Base-by-base conservation (phyloP, 345 rosid genomes). In the Heritiera littoralis region DNA sequence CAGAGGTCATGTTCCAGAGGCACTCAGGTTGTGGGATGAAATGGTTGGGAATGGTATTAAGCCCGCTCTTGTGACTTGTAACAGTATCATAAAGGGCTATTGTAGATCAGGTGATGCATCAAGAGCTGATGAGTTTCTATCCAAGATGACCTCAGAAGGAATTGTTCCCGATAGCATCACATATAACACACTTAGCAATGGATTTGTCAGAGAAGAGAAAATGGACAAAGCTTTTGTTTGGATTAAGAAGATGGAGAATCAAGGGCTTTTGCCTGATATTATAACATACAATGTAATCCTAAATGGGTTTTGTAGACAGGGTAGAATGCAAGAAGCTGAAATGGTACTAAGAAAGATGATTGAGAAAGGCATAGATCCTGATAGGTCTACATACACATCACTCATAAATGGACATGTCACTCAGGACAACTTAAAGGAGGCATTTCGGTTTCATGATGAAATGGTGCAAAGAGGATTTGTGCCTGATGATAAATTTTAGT, bases 401-500 rank as follows among this genome's bases (percentile, higher is more conserved):
- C 80, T 94, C 85, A 94, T 91, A 78, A 92, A 92, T 86, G 97
- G 98, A 51, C 87, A 87, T 81, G 97, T 90, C 73, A 82, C 84
- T 51, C 91, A 82, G 70, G 93, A 91, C 79, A 91, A 90, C 86
- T 85, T 94, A 81, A 89, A 86, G 45, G 95, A 86, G 75, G 98
- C 98, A 52, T 94, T 94, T 87, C 85, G 89, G 54, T 89, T 88
- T 76, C 98, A 94, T 78, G 90, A 91, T 77, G 95, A 94, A 86
- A 94, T 94, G 97, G 78, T 94, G 75, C 89, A 78, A 74, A 89
- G 90, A 79, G 97, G 98, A 11, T 88, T 94, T 81, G 89, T 88
- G 69, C 98, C 95, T 11, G 95, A 94, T 75, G 98, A 87, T 80
- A 72, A 81, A 28, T 92, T 89, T 74, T 86, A 81, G 81, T 54